phyloP scores from a whole-genome alignment of 139 green algal species.

The Chlorella sp. region DNA sequence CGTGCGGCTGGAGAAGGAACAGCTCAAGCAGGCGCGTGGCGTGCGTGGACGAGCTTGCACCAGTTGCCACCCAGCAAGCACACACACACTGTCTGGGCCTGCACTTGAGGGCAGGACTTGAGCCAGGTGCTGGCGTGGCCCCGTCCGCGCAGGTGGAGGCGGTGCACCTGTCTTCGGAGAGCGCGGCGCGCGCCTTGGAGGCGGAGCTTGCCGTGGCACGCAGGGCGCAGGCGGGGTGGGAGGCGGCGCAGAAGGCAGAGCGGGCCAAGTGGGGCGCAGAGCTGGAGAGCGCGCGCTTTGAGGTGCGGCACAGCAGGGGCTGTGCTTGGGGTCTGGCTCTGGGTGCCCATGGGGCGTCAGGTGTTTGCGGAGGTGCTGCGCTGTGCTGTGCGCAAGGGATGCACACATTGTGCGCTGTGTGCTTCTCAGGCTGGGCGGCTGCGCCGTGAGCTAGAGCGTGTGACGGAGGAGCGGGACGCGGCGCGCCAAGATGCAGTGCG shows the following conservation, averaged over 20 bases:
- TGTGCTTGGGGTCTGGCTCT: too few species aligned
- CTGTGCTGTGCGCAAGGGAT: too few species aligned
- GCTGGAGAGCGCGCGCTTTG: slow-evolving; percentile 16
- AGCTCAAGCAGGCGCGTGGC: slow-evolving; percentile 25
- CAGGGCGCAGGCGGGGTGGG: slow-evolving; percentile 19
- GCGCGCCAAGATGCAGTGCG: slow-evolving; percentile 55
- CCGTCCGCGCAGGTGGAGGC: slow-evolving; percentile 50
- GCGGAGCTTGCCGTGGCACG: slow-evolving; percentile 60
- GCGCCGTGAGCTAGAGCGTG: slow-evolving; percentile 56
- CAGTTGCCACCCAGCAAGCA: neutral
- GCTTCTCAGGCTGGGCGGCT: neutral
- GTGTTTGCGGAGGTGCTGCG: too few species aligned
- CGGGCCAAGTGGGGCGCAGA: slow-evolving; percentile 31
- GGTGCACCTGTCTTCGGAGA: slow-evolving; percentile 48
- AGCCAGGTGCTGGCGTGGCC: too few species aligned
- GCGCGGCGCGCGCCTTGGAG: slow-evolving; percentile 39
- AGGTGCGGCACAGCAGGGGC: slow-evolving; percentile 13
- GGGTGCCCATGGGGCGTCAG: too few species aligned
- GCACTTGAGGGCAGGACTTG: too few species aligned
- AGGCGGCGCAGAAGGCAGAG: slow-evolving; percentile 23
- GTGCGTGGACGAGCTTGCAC: neutral
- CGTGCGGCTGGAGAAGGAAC: slow-evolving; percentile 53
- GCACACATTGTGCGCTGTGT: too few species aligned
- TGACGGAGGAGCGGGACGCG: slow-evolving; percentile 57
- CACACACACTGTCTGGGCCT: neutral